Evolutionary conservation across 108 stramenopile genomes (phyloP).

Genomic region (Nitzschia palea): DNA sequence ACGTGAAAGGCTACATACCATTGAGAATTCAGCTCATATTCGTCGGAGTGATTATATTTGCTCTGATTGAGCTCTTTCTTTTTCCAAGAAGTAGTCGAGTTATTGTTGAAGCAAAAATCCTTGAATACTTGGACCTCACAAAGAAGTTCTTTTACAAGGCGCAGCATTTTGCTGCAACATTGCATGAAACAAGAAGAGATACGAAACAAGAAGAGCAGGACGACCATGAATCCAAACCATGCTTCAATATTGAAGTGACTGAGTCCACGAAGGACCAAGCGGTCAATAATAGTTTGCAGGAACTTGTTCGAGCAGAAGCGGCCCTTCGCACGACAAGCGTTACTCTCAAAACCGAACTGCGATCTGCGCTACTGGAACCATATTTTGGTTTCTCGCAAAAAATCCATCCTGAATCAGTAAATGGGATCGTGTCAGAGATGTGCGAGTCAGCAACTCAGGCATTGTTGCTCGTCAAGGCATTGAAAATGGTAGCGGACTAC

Average conservation of each 20-base stretch:
- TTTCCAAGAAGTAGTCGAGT: conserved; percentile 39
- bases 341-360: conserved; percentile 16
- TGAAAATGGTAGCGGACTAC: background rate
- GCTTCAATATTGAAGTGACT: background rate
- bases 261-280: background rate
- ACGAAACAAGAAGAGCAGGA: background rate
- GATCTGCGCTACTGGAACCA: conserved; percentile 16
- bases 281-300: background rate
- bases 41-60: conserved; percentile 40
- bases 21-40: conserved; percentile 49
- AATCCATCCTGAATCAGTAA: background rate
- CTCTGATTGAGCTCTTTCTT: conserved; percentile 38
- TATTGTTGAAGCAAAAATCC: conserved; percentile 31
- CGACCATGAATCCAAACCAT: background rate
- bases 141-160: conserved; percentile 22
- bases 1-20: conserved; percentile 42
- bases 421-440: conserved; percentile 7
- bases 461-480: conserved; percentile 1
- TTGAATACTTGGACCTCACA: conserved; percentile 37
- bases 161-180: background rate
- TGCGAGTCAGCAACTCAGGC: conserved; percentile 2
- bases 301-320: background rate
- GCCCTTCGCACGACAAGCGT: background rate
- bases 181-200: background rate
- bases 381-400: conserved; percentile 15